phyloP scores from a whole-genome alignment of 768 basidiomycete genomes.

The Suillus lakei region DNA sequence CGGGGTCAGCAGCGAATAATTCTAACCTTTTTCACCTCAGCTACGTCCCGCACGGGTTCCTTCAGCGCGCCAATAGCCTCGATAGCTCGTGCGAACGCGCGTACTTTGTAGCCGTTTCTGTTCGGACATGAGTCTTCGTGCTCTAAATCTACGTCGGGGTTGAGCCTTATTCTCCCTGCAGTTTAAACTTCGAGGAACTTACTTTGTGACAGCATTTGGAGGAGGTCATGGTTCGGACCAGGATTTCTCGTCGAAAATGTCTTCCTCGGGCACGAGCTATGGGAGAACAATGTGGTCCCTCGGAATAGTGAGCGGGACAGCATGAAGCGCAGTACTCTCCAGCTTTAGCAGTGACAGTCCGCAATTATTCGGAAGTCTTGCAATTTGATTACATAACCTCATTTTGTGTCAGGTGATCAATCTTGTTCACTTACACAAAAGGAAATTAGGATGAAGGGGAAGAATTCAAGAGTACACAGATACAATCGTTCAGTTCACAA shows the following conservation, averaged over 20 bases:
- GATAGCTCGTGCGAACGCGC: constrained; percentile 56
- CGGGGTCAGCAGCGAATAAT: neutral
- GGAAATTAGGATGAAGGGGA: constrained; percentile 13
- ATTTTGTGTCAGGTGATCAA: constrained; percentile 6
- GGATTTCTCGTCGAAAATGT: neutral
- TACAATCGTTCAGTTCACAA: constrained; percentile 42
- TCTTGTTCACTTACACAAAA: constrained; percentile 1
- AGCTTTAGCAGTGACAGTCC: neutral
- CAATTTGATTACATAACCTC: neutral
- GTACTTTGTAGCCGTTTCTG: constrained; percentile 53
- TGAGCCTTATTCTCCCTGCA: neutral
- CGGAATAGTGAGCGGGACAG: neutral
- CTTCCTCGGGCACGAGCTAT: neutral
- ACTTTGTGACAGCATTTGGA: constrained; percentile 50
- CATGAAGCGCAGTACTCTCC: neutral
- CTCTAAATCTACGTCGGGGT: constrained; percentile 39
- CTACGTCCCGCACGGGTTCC: constrained; percentile 47
- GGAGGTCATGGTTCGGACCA: constrained; percentile 41
- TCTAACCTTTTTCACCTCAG: constrained; percentile 45
- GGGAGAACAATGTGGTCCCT: neutral
- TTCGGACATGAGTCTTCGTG: constrained; percentile 42
- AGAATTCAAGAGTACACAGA: constrained; percentile 36
- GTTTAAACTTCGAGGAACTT: constrained; percentile 17
- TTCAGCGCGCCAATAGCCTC: constrained; percentile 43
- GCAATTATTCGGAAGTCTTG: neutral